Evolutionary conservation across 352 stramenopile species (phyloP), one percentile per base, ranked within the genome.

Genomic region (Pythium phragmiticola): DNA sequence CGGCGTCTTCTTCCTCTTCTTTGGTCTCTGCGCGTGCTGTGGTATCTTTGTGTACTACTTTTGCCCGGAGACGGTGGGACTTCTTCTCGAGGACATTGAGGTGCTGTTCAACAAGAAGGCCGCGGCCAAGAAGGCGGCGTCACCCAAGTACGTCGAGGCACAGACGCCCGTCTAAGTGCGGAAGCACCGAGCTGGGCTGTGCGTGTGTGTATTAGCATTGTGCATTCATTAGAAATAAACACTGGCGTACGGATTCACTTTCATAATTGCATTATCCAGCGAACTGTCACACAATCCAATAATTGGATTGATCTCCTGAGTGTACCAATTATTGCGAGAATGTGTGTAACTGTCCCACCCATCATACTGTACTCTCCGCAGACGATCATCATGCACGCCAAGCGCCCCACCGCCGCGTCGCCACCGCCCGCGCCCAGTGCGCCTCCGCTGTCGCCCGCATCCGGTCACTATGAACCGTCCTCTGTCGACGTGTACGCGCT

Each of bases 81-180:
- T 77, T 3, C 28, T 77, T 30, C 48, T 76, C 7, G 73, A 80
- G 65, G 73, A 77, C 45, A 72, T 76, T 33, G 73, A 77, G 12
- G 45, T 39, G 23, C 59, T 80, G 13, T 77, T 80, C 37, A 21
- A 34, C 21, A 53, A 53, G 47, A 30, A 30, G 26, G 26, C 26
- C 26, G 26, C 26, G 26, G 47, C 17, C 21, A 53, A 53, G 47
- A 34, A 28, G 47, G 23, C 26, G 17, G 47, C 17, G n/a, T 53
- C 47, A 30, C 47, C 47, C 11, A 53, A 53, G 26, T 53, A 53
- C 23, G 47, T 39, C n/a, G 47, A 36, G 7, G 23, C 2, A 2
- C 17, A 34, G 17, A 53, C 47, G 21, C 47, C 43, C 37, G 37
- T 42, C 26, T 30, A 30, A 30, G 26, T 30, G 26, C 26, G 26